Evolutionary conservation across 2,329 filamentous ascomycete species (phyloP), one percentile per base, ranked within the genome.

Genomic region (Dactylellina cionopaga): DNA sequence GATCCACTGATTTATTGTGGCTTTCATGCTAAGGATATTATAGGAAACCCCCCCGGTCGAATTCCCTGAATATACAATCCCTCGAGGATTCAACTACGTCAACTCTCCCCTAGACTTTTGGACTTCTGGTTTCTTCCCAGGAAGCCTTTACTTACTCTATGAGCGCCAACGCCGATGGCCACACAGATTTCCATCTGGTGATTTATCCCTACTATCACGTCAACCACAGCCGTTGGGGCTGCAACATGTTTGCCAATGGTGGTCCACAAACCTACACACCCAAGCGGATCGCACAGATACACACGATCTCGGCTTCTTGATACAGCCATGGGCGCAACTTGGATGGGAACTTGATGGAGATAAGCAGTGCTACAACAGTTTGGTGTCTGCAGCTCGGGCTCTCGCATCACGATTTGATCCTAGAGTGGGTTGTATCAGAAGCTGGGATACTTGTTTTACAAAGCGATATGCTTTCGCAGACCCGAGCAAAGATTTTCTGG

Each of bases 251-350:
- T 41, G 37, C n/a, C 37, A 41, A 15, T 41, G 37, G 37, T 82
- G 80, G 80, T 56, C 79, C 11, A 76, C 76, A 25, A 80, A 80
- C 1, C 72, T 83, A 0, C 79, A 82, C 51, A 73, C 49, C 13
- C 82, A 82, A 78, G 76, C 80, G 6, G 77, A 68, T 68, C 81
- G 83, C 27, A 85, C 80, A 2, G 83, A 85, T 59, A 86, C 84
- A 0, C 85, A 86, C 64, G 84, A 86, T 41, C 80, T 86, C 66
- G 83, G 84, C 0, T 86, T 86, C 74, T 86, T 86, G 24, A 80
- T 85, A 3, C 80, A 82, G 54, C 84, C 84, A 0, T 81, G 83
- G 0, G 75, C 85, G 0, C 80, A 81, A 19, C 79, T 81, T 25
- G 81, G 84, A 25, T 86, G 81, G 81, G 82, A 84, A 37, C 76